Evolutionary conservation across 108 stramenopile species (phyloP).

Genomic region (Cyclotella choctawhatcheeana): DNA sequence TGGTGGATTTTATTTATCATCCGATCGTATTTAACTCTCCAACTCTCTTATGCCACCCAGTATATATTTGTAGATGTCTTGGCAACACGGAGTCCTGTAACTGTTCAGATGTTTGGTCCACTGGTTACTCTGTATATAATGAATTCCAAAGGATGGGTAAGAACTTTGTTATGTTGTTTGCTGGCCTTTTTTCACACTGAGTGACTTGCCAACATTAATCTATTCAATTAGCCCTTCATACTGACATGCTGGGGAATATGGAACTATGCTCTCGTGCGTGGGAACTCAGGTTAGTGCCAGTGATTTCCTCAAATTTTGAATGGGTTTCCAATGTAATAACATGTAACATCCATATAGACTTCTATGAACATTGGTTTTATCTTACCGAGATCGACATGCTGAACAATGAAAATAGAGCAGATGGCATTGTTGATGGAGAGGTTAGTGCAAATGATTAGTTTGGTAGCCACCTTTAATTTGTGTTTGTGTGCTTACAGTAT

Average conservation of each 20-base stretch:
- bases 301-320: no score
- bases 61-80: conserved; percentile 60
- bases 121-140: conserved; percentile 70
- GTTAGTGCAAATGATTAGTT: no score
- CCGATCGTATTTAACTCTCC: conserved; percentile 63
- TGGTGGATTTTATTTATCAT: conserved; percentile 78
- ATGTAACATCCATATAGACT: no score
- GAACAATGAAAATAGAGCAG: conserved; percentile 45
- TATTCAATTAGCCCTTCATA: conserved; percentile 56
- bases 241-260: conserved; percentile 61
- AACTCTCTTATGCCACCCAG: conserved; percentile 59
- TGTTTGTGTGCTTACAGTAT: no score
- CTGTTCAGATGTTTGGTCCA: conserved; percentile 66
- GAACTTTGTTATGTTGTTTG: background rate
- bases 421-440: conserved; percentile 58
- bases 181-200: no score
- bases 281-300: no score
- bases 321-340: no score
- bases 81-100: conserved; percentile 48
- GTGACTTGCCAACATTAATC: background rate
- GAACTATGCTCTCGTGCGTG: conserved; percentile 68
- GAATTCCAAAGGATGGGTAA: conserved; percentile 70
- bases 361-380: conserved; percentile 64
- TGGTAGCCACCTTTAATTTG: no score
- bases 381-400: conserved; percentile 67